Base-by-base conservation (phyloP, 345 rosid species). In the Diplotaxis tenuifolia region DNA sequence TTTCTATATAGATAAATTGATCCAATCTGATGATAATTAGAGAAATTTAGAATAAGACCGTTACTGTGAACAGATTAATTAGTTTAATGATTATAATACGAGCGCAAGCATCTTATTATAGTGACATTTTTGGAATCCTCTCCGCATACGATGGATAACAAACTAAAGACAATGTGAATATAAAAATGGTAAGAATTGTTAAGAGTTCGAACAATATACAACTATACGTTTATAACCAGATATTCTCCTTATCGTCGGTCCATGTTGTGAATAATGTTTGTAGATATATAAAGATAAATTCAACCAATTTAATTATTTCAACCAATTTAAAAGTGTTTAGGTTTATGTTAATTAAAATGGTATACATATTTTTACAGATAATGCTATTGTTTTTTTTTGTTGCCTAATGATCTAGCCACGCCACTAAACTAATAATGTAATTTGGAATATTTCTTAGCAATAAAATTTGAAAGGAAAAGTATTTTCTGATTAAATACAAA, bases 91-190 rank as follows among this genome's bases (percentile, higher is more conserved):
- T 5, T 21, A 40, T 40, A 12, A 42, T 45, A 64, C 47, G 58
- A 63, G 42, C 34, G 65, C 53, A 28, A 40, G 55, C 65, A 54
- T 36, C 64, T 72, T 63, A 15, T 36, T 8, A 8, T 22, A 50
- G 38, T 15, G 55, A 50, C 34, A 68, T 16, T 14, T 53, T 63
- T 63, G 64, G 70, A 63, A 53, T 72, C 69, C 53, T 63, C 69
- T 53, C 55, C 54, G 55, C 42, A 18, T 23, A 34, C 52, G 52
- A 36, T 63, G 69, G 21, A 34, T 61, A 71, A 10, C 10, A 18
- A 71, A 40, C 25, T 29, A 7, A 28, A 47, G 7, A 14, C 61
- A 45, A 20, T n/a, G 21, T 45, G 12, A 18, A 45, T 42, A 27
- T 7, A 58, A 14, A 23, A 55, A 29, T 70, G 74, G 50, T 21